Conservation (phyloP, 2,329 filamentous ascomycete species). For the Paecilomyces sp. region DNA sequence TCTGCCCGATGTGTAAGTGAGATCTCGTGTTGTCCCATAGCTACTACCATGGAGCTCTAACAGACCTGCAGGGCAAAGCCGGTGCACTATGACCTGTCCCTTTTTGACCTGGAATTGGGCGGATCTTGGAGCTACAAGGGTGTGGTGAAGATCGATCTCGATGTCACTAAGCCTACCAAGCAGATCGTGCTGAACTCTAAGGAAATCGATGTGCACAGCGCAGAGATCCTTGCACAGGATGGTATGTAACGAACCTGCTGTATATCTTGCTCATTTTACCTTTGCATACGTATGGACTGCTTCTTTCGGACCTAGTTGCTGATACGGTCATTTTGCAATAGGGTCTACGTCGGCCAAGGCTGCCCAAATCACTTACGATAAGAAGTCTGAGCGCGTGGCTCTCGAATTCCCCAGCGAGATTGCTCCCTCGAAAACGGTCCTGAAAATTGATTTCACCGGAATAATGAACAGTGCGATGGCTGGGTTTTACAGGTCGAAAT, state of each 20-base stretch:
- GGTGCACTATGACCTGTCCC: conserved; percentile 73
- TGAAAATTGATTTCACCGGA: conserved; percentile 70
- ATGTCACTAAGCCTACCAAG: conserved; percentile 63
- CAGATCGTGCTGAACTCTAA: conserved; percentile 79
- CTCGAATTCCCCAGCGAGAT: conserved; percentile 70
- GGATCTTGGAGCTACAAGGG: conserved; percentile 78
- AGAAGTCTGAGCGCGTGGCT: conserved; percentile 73
- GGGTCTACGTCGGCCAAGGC: conserved; percentile 39
- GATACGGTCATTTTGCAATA: conserved; percentile 6
- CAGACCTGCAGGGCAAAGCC: conserved; percentile 60
- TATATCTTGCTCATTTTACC: neutral
- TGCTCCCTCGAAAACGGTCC: conserved; percentile 57
- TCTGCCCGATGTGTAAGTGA: conserved; percentile 37
- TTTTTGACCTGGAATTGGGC: conserved; percentile 68
- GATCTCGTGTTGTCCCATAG: neutral
- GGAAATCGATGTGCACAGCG: conserved; percentile 68
- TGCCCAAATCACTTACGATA: conserved; percentile 69
- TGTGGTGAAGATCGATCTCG: conserved; percentile 69
- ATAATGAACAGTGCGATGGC: conserved; percentile 86
- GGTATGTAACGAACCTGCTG: conserved; percentile 15
- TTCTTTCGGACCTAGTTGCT: neutral
- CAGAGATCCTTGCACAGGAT: conserved; percentile 30
- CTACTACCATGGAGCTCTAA: conserved; percentile 4
- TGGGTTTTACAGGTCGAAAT: conserved; percentile 89
- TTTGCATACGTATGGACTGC: neutral